Evolutionary conservation across 495 filamentous ascomycete genomes (phyloP).

Genomic region (Tuber umbilicatum): DNA sequence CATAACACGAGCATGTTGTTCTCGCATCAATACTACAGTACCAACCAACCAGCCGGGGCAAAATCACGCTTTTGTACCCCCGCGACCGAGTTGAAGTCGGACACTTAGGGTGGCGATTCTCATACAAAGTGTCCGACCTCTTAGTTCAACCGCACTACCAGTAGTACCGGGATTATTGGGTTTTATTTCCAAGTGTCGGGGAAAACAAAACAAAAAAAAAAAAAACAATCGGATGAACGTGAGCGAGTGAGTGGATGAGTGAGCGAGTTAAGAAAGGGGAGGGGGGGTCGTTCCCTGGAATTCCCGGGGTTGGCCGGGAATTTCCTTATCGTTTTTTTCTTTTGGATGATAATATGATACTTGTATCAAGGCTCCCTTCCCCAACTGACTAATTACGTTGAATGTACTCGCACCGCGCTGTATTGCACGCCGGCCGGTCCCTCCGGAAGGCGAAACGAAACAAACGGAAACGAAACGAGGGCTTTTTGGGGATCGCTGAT

Average conservation of each 20-base stretch:
- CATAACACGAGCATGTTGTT: neutral
- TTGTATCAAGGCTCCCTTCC: no score
- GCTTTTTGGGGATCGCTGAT: neutral
- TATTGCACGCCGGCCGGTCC: neutral
- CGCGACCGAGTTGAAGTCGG: neutral
- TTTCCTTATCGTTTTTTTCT: conserved; percentile 1
- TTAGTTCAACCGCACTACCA: neutral
- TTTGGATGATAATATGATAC: neutral
- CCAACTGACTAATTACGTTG: no score
- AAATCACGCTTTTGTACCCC: neutral
- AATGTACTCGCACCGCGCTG: neutral
- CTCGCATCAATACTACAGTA: neutral
- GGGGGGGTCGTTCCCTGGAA: neutral
- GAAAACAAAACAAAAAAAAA: neutral
- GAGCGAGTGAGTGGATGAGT: conserved; percentile 4
- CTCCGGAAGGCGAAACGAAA: neutral
- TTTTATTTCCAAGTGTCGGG: neutral
- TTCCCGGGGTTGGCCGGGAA: conserved; percentile 1
- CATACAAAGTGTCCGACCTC: neutral
- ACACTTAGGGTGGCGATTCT: neutral
- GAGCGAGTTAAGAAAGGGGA: neutral
- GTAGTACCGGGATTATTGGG: neutral
- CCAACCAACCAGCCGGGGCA: neutral
- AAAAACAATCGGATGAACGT: neutral
- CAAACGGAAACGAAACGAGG: neutral